Evolutionary conservation across 768 basidiomycete species (phyloP).

Genomic region (Coprinopsis sp.): DNA sequence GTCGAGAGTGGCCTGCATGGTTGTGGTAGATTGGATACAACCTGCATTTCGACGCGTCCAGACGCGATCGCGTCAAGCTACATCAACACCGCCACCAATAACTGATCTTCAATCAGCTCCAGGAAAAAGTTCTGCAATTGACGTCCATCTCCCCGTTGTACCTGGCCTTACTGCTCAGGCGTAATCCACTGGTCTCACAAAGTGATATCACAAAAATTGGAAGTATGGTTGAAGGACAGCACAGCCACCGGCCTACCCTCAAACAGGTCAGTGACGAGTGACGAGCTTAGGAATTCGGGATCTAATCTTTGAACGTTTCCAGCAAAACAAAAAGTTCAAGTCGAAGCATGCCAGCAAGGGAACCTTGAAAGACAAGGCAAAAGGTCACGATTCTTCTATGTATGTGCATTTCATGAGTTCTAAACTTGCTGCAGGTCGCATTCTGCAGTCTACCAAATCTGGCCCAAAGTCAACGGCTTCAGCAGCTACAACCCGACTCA

Average conservation of each 20-base stretch:
- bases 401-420: not conserved
- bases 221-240: slow-evolving; percentile 34
- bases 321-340: slow-evolving; percentile 93
- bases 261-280: slow-evolving; percentile 59
- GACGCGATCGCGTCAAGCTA: not conserved
- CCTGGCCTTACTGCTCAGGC: not conserved
- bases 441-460: slow-evolving; percentile 54
- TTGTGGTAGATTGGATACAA: not conserved
- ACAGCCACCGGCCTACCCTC: slow-evolving; percentile 78
- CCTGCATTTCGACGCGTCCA: not conserved
- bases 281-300: too few relatives aligned
- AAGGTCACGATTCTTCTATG: slow-evolving; percentile 46
- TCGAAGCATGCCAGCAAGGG: slow-evolving; percentile 87
- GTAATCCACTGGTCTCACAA: not conserved
- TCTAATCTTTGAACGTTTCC: slow-evolving; percentile 3
- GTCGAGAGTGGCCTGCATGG: slow-evolving; percentile 69
- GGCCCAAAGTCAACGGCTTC: slow-evolving; percentile 41
- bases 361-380: slow-evolving; percentile 75
- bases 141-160: too few relatives aligned
- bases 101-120: too few relatives aligned
- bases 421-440: slow-evolving; percentile 43
- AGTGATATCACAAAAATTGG: not conserved
- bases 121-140: too few relatives aligned
- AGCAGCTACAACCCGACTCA: slow-evolving; percentile 66
- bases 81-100: too few relatives aligned